phyloP scores from a whole-genome alignment of 2,329 filamentous ascomycete species.

The Aspergillus fumigatus region DNA sequence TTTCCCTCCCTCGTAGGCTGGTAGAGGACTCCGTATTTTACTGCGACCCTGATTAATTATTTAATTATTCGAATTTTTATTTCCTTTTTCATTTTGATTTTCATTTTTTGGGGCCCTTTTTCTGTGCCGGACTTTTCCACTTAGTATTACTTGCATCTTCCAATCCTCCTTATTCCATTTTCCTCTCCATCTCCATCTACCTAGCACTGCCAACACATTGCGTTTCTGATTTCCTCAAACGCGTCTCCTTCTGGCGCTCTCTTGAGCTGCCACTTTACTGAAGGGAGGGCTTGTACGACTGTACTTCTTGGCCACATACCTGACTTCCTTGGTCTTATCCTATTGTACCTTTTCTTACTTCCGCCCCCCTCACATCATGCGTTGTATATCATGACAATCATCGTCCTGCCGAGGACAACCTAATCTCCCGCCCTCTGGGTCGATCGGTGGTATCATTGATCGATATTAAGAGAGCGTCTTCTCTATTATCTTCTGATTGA shows the following conservation, averaged over 20 bases:
- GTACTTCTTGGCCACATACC: constrained; percentile 21
- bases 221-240: constrained; percentile 17
- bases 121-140: constrained; percentile 15
- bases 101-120: constrained; percentile 17
- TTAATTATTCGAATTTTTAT: neutral
- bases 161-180: neutral
- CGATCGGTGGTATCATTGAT: constrained; percentile 25
- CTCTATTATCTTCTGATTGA: constrained; percentile 13
- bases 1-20: neutral
- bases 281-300: constrained; percentile 22
- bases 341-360: constrained; percentile 7
- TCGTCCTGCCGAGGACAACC: constrained; percentile 34
- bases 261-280: constrained; percentile 21
- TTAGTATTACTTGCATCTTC: neutral
- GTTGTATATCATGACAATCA: constrained; percentile 41
- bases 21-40: neutral
- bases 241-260: constrained; percentile 27
- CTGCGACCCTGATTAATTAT: neutral
- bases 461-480: constrained; percentile 24
- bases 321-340: constrained; percentile 9
- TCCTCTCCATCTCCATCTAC: constrained; percentile 14
- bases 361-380: constrained; percentile 28
- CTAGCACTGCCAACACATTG: constrained; percentile 22
- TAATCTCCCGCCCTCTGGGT: constrained; percentile 22
- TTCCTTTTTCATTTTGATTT: constrained; percentile 9